These are phyloP conservation scores for Phoma sp. DNA, from an alignment of 2,329 filamentous ascomycete species.

Conservation along the genomic window DNA sequence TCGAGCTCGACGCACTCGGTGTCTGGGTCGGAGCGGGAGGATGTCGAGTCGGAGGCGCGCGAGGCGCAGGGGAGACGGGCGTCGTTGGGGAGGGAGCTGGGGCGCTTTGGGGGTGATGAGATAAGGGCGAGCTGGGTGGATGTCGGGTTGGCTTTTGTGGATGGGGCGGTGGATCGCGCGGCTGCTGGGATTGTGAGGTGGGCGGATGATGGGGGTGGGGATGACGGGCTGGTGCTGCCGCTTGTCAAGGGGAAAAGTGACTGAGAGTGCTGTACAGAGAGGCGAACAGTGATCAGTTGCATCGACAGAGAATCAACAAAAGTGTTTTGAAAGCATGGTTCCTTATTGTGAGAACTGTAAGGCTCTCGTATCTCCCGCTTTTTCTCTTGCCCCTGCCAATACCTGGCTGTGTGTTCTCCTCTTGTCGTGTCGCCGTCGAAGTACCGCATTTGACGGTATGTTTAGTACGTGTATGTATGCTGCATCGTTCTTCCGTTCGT, in stretches of 20 bases:
- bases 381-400: not conserved
- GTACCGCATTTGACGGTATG: not conserved
- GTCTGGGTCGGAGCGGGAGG: not conserved
- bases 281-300: not conserved
- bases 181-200: slow-evolving; percentile 30
- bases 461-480: not conserved
- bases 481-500: not conserved
- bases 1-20: not conserved
- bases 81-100: not conserved
- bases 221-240: slow-evolving; percentile 30
- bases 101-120: not conserved
- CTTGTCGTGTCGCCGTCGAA: not conserved
- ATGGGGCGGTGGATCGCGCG: slow-evolving; percentile 27
- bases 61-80: slow-evolving; percentile 2
- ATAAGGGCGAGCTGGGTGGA: slow-evolving; percentile 25
- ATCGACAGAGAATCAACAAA: not conserved
- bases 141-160: slow-evolving; percentile 25
- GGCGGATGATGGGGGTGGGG: slow-evolving; percentile 31
- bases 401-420: not conserved
- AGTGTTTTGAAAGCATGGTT: not conserved
- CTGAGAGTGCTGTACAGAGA: not conserved
- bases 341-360: not conserved
- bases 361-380: not conserved
- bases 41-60: not conserved
- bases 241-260: slow-evolving; percentile 16